Evolutionary conservation across 495 filamentous ascomycete species (phyloP), one percentile per base, ranked within the genome.

Genomic region (Podospora didyma): DNA sequence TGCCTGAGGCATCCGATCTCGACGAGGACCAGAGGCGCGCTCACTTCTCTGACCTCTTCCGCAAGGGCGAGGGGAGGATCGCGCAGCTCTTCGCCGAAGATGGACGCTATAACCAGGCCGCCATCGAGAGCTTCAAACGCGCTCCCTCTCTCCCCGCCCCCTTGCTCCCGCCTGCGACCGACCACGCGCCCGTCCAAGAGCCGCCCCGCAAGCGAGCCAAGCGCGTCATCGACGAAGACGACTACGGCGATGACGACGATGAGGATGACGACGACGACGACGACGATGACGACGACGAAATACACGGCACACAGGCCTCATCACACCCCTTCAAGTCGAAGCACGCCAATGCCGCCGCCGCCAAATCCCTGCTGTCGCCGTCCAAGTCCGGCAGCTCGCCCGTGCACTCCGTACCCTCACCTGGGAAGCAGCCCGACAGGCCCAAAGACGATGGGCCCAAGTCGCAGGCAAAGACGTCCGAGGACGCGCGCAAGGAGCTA

Each of bases 401-500:
- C 23, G 75, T 80, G 20, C 74, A 75, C 17, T 80, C 77, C n/a
- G 71, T 77, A 12, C 69, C 79, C 21, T 79, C 80, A 42, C 76
- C 80, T 10, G 73, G 70, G 31, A 78, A 79, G 54, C 72, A 72
- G 11, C 59, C 62, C 37, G 81, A 82, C 16, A 75, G 73, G 51
- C 53, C 72, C 23, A 80, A 75, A 52, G 75, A 77, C n/a, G 69
- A 75, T 61, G 71, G 59, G 12, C 55, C 70, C 49, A 74, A 70
- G 50, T 42, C 66, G 19, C 81, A 87, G 71, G 70, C 80, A 71
- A 83, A 85, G 69, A 80, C 83, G 19, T 81, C 88, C 1, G 92
- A 96, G 68, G 90, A 96, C 70, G 79, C 92, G 69, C 89, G 92
- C 57, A 96, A 96, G 74, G 88, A 92, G 69, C 75, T 97, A 46